Conservation (phyloP, 1,284 basidiomycete genomes). For the Moniliophthora roreri region DNA sequence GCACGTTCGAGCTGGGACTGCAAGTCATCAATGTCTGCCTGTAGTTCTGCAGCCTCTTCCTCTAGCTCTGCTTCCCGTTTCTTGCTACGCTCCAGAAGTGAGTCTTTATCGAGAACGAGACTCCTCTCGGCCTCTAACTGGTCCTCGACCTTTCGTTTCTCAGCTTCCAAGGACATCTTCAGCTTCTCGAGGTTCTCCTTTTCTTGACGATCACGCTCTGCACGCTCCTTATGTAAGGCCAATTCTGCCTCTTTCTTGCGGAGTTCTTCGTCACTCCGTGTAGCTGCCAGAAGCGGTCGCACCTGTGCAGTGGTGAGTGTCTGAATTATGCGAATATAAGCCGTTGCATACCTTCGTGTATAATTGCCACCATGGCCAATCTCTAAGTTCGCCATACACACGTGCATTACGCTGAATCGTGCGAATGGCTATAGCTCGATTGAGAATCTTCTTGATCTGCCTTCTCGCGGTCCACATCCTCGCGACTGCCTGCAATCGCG, state of each 20-base stretch:
- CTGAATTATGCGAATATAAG: not conserved
- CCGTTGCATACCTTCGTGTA: constrained; percentile 75
- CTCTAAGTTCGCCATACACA: constrained; percentile 84
- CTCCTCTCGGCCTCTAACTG: constrained; percentile 83
- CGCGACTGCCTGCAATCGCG: constrained; percentile 83
- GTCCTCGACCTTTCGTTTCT: constrained; percentile 81
- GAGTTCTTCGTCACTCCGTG: constrained; percentile 91
- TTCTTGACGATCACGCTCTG: constrained; percentile 83
- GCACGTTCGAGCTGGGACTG: constrained; percentile 87
- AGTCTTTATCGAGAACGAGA: constrained; percentile 83
- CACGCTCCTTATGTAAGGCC: constrained; percentile 77
- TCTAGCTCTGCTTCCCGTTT: constrained; percentile 82
- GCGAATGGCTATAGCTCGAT: constrained; percentile 87
- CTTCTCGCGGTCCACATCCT: constrained; percentile 86
- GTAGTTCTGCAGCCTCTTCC: constrained; percentile 81
- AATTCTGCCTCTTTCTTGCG: constrained; percentile 88
- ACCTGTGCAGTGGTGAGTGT: constrained; percentile 47
- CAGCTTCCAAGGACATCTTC: constrained; percentile 77
- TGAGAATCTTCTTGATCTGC: constrained; percentile 94
- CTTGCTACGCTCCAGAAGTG: constrained; percentile 84
- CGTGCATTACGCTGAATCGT: constrained; percentile 95
- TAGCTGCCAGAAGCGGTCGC: constrained; percentile 90
- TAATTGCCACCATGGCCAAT: constrained; percentile 99
- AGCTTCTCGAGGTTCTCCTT: constrained; percentile 76
- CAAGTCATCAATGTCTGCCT: constrained; percentile 81